Evolutionary conservation across 2,329 filamentous ascomycete species (phyloP).

Genomic region (Trichophyton rubrum): DNA sequence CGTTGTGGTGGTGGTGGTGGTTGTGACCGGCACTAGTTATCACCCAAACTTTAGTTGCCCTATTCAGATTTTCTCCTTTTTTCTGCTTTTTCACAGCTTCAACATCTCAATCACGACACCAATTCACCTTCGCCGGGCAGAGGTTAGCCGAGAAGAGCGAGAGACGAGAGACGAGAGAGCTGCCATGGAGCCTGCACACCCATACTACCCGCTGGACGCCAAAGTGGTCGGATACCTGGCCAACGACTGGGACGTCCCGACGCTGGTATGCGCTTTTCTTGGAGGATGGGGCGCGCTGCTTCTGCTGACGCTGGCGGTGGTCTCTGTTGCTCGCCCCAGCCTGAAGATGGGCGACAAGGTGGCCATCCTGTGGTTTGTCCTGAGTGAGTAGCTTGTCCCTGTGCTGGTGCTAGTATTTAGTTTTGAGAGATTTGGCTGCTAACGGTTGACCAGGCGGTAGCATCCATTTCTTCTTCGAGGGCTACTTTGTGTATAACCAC

Average conservation of each 20-base stretch:
- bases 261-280: slow-evolving; percentile 49
- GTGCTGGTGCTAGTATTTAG: background rate
- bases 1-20: too few species aligned
- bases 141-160: background rate
- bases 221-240: slow-evolving; percentile 51
- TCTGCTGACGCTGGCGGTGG: slow-evolving; percentile 41
- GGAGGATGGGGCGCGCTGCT: slow-evolving; percentile 47
- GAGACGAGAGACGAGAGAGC: background rate
- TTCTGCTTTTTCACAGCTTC: background rate
- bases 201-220: slow-evolving; percentile 58
- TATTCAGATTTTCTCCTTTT: background rate
- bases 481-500: slow-evolving; percentile 67
- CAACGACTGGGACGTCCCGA: slow-evolving; percentile 49
- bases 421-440: background rate
- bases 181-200: slow-evolving; percentile 36
- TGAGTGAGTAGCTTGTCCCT: slow-evolving; percentile 42
- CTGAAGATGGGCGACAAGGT: slow-evolving; percentile 44
- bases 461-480: slow-evolving; percentile 72
- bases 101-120: background rate
- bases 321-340: slow-evolving; percentile 41
- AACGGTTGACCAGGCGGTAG: slow-evolving; percentile 26
- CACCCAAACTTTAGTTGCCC: too few species aligned
- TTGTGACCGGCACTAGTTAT: too few species aligned
- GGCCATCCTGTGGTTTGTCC: slow-evolving; percentile 61
- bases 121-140: background rate